phyloP scores from a whole-genome alignment of 768 basidiomycete species.

The Boletus reticulatus region DNA sequence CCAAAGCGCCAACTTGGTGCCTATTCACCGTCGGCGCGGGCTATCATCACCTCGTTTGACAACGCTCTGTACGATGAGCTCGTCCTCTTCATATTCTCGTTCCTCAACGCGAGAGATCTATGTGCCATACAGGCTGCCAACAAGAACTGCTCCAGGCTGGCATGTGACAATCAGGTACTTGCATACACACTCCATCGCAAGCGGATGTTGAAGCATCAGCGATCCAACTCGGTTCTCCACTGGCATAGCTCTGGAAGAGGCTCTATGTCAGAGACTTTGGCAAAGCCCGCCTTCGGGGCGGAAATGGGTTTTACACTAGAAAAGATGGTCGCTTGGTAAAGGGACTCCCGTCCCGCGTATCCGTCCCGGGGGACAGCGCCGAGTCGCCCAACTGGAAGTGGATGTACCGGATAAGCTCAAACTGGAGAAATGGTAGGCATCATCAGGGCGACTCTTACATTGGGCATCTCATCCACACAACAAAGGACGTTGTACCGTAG shows the following conservation, averaged over 20 bases:
- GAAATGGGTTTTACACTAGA: constrained; percentile 56
- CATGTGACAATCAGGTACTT: constrained; percentile 62
- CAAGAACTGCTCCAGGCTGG: constrained; percentile 64
- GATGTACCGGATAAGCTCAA: constrained; percentile 83
- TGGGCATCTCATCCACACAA: constrained; percentile 20
- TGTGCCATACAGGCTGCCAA: constrained; percentile 62
- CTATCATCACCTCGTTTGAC: constrained; percentile 43
- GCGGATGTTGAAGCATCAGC: constrained; percentile 17
- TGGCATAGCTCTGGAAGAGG: constrained; percentile 58
- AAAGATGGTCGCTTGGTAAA: constrained; percentile 58
- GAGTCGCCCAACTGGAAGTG: constrained; percentile 66
- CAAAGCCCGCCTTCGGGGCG: constrained; percentile 64
- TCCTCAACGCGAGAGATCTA: constrained; percentile 64
- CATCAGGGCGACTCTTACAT: constrained; percentile 7
- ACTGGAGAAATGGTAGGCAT: constrained; percentile 72
- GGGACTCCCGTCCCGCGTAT: constrained; percentile 54
- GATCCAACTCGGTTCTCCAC: constrained; percentile 3
- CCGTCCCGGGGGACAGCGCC: constrained; percentile 26
- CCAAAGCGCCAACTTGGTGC: constrained; percentile 52
- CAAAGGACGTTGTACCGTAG: constrained; percentile 63
- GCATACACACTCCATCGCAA: constrained; percentile 2
- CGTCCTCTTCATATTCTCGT: constrained; percentile 68
- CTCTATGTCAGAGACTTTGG: constrained; percentile 67
- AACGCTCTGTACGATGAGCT: constrained; percentile 72
- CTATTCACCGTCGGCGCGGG: constrained; percentile 9